Base-by-base conservation (phyloP, 2,329 filamentous ascomycete species). In the Tetracladium maxilliforme region DNA sequence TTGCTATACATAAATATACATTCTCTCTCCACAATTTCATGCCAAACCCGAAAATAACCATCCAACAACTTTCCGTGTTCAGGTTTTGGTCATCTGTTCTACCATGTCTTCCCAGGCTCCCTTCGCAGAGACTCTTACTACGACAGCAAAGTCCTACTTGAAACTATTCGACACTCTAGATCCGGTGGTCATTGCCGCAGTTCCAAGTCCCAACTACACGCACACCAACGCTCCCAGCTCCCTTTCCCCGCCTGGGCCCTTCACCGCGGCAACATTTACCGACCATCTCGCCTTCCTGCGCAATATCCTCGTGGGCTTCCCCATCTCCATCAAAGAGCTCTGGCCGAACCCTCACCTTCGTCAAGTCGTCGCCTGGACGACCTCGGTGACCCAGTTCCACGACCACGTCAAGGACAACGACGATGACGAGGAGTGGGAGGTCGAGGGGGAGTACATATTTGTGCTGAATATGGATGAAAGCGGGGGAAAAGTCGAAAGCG, bases 361-460 rank as follows among this genome's bases (percentile, higher is more conserved):
- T 14, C 31, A 38, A 14, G 38, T 48, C 19, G 38, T 37, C 10
- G 29, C 44, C 14, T 46, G 42, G 42, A 39, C 42, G 2, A 41
- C 33, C 5, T 37, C 38, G 7, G 25, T 32, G 16, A 25, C 42
- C 6, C 27, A 29, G n/a, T 45, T 45, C 23, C 35, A 28, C 7
- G 33, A 39, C 1, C 37, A 44, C 10, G 37, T 34, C 8, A 46
- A 33, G 24, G 16, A 32, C 9, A 21, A 23, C 4, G 29, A 32
- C n/a, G 16, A 32, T 9, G 22, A 23, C 4, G 29, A 32, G 11
- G 38, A 41, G 14, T 48, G 44, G 44, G 26, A 25, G 4, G 45
- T 40, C 26, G 26, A 29, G 12, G 44, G 43, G 8, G 45, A 49
- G 30, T 49, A 47, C 24, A 31, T 49, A 6, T 48, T 46, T 23